phyloP scores from a whole-genome alignment of 768 basidiomycete species.

The Lentinula aciculospora region DNA sequence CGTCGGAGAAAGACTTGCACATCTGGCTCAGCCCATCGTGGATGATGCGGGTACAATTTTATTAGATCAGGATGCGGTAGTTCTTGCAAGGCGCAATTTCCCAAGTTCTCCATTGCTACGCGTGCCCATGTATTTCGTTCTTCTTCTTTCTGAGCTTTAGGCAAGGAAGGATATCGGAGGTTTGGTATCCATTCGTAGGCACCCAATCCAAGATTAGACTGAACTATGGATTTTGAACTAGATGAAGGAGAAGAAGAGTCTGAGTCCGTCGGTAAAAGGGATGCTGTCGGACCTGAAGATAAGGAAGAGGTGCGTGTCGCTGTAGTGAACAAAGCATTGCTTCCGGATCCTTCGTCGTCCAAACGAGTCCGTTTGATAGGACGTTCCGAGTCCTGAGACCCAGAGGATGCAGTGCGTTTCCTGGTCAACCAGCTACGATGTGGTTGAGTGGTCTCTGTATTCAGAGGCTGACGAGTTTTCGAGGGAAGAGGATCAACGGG shows the following conservation, averaged over 20 bases:
- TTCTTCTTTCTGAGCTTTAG: neutral
- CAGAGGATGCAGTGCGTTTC: neutral
- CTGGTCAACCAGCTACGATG: neutral
- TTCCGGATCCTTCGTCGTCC: neutral
- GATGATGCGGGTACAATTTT: constrained; percentile 2
- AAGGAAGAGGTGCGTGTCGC: neutral
- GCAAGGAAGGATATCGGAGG: neutral
- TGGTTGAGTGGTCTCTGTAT: neutral
- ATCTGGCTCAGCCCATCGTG: constrained; percentile 4
- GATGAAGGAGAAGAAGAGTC: neutral
- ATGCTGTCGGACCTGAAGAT: neutral
- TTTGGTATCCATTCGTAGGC: neutral
- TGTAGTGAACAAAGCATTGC: neutral
- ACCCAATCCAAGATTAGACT: neutral
- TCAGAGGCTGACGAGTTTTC: neutral
- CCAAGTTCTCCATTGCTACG: constrained; percentile 4
- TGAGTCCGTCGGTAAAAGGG: neutral
- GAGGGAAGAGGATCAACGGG: neutral
- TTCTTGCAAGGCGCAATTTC: neutral
- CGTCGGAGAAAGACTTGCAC: neutral
- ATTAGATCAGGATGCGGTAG: constrained; percentile 6
- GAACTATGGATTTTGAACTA: neutral
- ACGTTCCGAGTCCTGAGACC: neutral
- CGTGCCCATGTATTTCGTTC: neutral
- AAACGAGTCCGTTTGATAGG: neutral